Evolutionary conservation across 345 rosid species (phyloP).

Genomic region (Hirschfeldia incana): DNA sequence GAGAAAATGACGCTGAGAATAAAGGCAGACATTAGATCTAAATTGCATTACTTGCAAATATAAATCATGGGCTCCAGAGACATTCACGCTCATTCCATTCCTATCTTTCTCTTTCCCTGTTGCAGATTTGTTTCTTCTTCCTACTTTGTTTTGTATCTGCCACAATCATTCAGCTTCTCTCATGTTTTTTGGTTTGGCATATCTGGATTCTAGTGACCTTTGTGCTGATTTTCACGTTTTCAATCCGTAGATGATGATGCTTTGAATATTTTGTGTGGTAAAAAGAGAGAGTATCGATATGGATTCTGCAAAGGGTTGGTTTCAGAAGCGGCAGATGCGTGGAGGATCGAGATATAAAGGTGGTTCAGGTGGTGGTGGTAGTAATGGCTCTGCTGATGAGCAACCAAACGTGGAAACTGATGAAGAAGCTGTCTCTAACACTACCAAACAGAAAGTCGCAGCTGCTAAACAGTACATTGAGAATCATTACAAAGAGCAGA

Average conservation of each 20-base stretch:
- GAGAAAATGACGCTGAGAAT: slow-evolving; percentile 31
- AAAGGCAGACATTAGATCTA: not conserved
- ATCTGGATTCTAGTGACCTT: not conserved
- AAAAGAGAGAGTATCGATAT: slow-evolving; percentile 30
- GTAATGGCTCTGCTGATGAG: slow-evolving; percentile 35
- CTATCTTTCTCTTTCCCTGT: slow-evolving; percentile 7
- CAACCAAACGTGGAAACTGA: slow-evolving; percentile 18
- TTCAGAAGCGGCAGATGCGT: slow-evolving; percentile 58
- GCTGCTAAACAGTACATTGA: slow-evolving; percentile 87
- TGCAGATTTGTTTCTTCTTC: not conserved
- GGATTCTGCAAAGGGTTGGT: slow-evolving; percentile 87
- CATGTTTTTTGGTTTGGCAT: not conserved
- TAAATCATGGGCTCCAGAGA: slow-evolving; percentile 26
- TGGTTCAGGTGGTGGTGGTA: slow-evolving; percentile 36
- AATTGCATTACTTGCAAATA: not conserved
- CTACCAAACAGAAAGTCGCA: slow-evolving; percentile 73
- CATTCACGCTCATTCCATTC: slow-evolving; percentile 32
- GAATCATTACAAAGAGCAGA: slow-evolving; percentile 82
- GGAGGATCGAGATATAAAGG: slow-evolving; percentile 49
- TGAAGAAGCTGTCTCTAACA: slow-evolving; percentile 54
- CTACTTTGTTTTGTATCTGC: not conserved
- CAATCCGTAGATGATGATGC: not conserved
- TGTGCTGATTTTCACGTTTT: not conserved
- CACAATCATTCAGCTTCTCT: not conserved
- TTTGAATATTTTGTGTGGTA: not conserved